Conservation (phyloP, 192 early-diverging fungal species). For the Dimargaris cristalligena region DNA sequence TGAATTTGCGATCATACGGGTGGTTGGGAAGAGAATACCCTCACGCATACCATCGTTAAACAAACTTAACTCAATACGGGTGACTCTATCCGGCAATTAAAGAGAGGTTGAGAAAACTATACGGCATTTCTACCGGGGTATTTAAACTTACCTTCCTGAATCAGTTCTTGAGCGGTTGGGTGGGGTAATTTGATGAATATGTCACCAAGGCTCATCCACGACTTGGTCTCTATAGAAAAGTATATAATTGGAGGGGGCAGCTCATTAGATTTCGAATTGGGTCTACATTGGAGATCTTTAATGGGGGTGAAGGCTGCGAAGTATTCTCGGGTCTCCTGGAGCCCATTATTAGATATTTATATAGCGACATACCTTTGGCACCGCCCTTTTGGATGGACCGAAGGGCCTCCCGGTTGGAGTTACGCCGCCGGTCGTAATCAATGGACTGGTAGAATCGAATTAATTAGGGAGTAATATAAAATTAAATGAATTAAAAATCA, state of each 20-base stretch:
- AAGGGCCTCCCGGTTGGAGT: constrained; percentile 39
- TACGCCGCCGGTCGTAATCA: constrained; percentile 37
- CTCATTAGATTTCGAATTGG: not conserved
- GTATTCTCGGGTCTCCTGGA: not conserved
- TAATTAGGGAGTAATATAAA: not conserved
- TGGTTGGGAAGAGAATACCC: not conserved
- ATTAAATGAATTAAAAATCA: not conserved
- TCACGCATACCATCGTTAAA: too few relatives aligned
- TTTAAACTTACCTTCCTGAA: constrained; percentile 29
- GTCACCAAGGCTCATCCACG: constrained; percentile 39
- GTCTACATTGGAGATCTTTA: not conserved
- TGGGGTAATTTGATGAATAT: constrained; percentile 39
- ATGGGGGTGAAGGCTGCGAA: not conserved
- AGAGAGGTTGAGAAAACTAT: not conserved
- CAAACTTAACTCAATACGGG: not conserved
- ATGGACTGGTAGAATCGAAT: constrained; percentile 20
- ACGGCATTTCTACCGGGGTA: not conserved
- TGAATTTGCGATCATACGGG: not conserved
- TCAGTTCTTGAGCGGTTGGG: constrained; percentile 26
- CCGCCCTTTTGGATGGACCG: constrained; percentile 24
- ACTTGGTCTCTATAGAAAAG: constrained; percentile 26
- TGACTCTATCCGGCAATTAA: too few relatives aligned
- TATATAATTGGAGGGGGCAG: not conserved
- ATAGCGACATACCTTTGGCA: constrained; percentile 15
- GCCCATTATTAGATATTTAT: not conserved